These are phyloP conservation scores for Hymenoscyphus occultus DNA, from an alignment of 2,329 filamentous ascomycete species.

Conservation along the genomic window DNA sequence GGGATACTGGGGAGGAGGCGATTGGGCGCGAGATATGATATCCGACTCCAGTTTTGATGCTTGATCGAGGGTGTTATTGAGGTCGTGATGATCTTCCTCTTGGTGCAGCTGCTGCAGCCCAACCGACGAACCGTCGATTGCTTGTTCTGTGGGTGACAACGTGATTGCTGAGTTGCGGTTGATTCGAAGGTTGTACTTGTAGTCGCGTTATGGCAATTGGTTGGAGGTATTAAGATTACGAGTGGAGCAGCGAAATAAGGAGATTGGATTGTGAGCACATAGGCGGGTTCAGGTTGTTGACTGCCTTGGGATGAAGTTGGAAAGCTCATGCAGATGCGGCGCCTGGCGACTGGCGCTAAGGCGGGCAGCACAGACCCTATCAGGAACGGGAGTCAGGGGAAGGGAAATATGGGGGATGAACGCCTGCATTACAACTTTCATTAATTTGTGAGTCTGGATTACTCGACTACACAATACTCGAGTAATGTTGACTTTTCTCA, in stretches of 20 bases:
- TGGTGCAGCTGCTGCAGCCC: constrained; percentile 34
- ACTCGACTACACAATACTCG: no score
- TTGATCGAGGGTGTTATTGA: constrained; percentile 21
- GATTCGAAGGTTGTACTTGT: not conserved
- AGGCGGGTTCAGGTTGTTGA: constrained; percentile 4
- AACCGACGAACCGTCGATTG: constrained; percentile 45
- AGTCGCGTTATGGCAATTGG: not conserved
- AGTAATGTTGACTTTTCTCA: no score
- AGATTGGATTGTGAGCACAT: not conserved
- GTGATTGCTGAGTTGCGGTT: constrained; percentile 38
- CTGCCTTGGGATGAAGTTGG: not conserved
- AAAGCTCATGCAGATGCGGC: not conserved
- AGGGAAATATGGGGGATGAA: not conserved
- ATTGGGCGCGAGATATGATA: constrained; percentile 41
- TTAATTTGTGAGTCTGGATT: no score
- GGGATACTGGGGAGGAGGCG: constrained; percentile 60
- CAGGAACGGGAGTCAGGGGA: not conserved
- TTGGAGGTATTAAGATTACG: constrained; percentile 5
- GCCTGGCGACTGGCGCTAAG: not conserved
- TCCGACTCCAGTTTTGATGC: constrained; percentile 37
- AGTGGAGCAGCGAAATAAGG: not conserved
- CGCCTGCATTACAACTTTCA: not conserved
- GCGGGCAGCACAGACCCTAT: not conserved
- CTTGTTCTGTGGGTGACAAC: constrained; percentile 47
- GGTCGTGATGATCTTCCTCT: constrained; percentile 15